Evolutionary conservation across 2,329 filamentous ascomycete species (phyloP).

Genomic region (Curvularia sp.): DNA sequence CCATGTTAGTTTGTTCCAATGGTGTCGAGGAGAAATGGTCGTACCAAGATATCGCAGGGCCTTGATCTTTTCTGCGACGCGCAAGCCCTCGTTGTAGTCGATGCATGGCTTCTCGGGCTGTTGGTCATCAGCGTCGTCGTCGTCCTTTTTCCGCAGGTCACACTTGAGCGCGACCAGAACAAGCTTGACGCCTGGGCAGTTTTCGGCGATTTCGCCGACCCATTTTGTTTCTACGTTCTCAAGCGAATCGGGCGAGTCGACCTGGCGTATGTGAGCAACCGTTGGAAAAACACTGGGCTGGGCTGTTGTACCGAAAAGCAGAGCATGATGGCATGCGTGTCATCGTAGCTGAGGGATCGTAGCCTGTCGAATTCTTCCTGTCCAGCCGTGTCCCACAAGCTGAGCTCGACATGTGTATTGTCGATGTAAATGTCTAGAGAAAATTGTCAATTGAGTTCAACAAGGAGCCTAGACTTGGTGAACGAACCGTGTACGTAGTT

Average conservation of each 20-base stretch:
- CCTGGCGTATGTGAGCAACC: constrained; percentile 48
- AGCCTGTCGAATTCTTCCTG: constrained; percentile 99
- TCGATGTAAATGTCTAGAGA: constrained; percentile 93
- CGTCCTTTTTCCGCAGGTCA: constrained; percentile 81
- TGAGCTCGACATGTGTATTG: constrained; percentile 94
- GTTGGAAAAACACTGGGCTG: neutral
- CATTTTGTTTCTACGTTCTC: constrained; percentile 99
- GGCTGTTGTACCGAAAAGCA: constrained; percentile 74
- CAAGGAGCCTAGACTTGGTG: neutral
- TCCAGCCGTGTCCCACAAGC: constrained; percentile 96
- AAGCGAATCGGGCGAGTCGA: constrained; percentile 93
- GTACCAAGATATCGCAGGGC: constrained; percentile 87
- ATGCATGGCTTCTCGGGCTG: constrained; percentile 69
- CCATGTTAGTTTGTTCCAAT: constrained; percentile 15
- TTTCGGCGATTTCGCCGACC: constrained; percentile 97
- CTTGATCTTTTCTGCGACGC: constrained; percentile 88
- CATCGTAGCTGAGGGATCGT: constrained; percentile 94
- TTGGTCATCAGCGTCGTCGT: constrained; percentile 62
- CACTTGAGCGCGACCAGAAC: constrained; percentile 97
- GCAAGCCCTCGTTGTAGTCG: constrained; percentile 88
- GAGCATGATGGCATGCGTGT: constrained; percentile 98
- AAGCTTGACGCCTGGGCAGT: constrained; percentile 93
- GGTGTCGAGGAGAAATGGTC: constrained; percentile 18
- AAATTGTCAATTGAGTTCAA: constrained; percentile 18
- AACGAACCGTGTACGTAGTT: constrained; percentile 94